Percentiles rank a stretch among this genome's conserved stretches.
Evolutionary conservation across 768 basidiomycete species (phyloP).

Genomic region (Lactarius psammicola): DNA sequence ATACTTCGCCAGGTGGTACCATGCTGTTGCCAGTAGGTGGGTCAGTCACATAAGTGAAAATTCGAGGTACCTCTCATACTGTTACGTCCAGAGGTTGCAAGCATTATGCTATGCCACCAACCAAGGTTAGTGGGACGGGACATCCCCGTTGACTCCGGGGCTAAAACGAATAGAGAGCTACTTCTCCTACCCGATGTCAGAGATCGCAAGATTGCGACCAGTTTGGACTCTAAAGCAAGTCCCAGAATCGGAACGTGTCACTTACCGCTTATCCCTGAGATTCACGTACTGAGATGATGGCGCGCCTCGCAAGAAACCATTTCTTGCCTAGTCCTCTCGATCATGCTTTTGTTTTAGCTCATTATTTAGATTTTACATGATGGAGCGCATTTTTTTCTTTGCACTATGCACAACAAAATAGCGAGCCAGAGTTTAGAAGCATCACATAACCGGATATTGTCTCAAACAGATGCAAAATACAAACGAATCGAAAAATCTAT

Average conservation of each 20-base stretch:
- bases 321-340: background rate
- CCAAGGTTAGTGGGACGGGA: background rate
- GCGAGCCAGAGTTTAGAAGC: background rate
- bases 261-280: background rate
- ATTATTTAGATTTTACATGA: background rate
- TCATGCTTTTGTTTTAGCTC: background rate
- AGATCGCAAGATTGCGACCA: background rate
- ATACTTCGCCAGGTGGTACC: background rate
- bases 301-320: background rate
- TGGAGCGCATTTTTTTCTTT: background rate
- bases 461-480: constrained; percentile 4
- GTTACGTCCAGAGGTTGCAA: background rate
- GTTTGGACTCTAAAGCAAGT: background rate
- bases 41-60: background rate
- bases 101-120: no score
- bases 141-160: background rate
- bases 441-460: background rate
- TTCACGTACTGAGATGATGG: background rate
- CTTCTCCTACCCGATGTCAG: background rate
- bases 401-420: no score
- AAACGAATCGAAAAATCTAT: background rate
- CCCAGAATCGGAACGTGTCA: background rate
- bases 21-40: background rate
- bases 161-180: background rate
- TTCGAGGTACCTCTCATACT: background rate